Evolutionary conservation across 768 basidiomycete genomes (phyloP), one percentile per base, ranked within the genome.

Genomic region (Hygrophorus pudorinus): DNA sequence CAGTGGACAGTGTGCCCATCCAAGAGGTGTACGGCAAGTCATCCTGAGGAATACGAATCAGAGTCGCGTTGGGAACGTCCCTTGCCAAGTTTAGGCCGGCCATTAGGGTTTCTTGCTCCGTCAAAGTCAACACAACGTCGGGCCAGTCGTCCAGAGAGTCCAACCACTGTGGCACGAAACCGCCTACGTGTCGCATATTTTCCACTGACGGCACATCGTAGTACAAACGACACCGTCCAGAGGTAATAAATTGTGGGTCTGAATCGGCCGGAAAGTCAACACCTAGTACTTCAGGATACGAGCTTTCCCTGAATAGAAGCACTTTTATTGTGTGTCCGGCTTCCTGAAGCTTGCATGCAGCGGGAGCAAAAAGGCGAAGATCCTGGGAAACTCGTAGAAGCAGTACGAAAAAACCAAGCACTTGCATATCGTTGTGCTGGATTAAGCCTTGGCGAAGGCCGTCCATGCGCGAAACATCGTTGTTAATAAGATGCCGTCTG

Each of bases 1-100:
- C 47, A 4, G 79, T 50, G 1, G 74, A 62, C 18, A 87, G 62
- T 0, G 76, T 64, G 2, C 70, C 67, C 63, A 85, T 76, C 85
- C 84, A 87, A 24, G 71, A 66, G 1, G 67, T 67, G 48, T 73
- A 67, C 12, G 53, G 56, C 21, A 85, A 55, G 48, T 82, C 76
- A n/a, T 48, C 50, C 6, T 63, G 63, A 27, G 72, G 72, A 20
- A 82, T 58, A 16, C 63, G 63, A 1, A 80, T 59, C 7, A 70
- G 13, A 8, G 64, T 63, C 17, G 60, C 57, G 10, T 48, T 56
- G 28, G 47, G 40, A 37, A 53, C 40, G 35, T 52, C 45, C 14
- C 57, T 44, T 2, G 59, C 39, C 4, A 56, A 51, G 29, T 12
- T 11, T 41, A 45, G 44, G 0, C 48, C 48, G 2, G 52, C 50